Conservation (phyloP, 164 flowering plant species). For the Houttuynia cordata region DNA sequence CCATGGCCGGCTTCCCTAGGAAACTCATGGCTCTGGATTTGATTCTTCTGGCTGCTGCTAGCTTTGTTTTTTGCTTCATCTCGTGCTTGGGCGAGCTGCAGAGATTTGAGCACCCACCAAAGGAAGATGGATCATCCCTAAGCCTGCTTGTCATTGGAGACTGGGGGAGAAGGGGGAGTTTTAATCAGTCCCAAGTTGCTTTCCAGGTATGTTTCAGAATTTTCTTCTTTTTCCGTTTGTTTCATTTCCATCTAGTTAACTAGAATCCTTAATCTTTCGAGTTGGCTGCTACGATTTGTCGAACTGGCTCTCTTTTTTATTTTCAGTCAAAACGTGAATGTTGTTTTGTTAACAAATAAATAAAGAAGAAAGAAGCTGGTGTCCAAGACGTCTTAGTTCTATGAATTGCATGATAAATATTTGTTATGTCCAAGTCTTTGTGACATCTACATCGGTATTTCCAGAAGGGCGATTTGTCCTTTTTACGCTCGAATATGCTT, state of each 20-base stretch:
- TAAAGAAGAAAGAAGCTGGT: too few relatives aligned
- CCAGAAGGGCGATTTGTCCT: too few relatives aligned
- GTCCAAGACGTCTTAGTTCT: too few relatives aligned
- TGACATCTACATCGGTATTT: neutral
- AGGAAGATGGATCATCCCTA: slow-evolving; percentile 25
- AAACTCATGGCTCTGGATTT: slow-evolving; percentile 1
- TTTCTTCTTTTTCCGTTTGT: neutral
- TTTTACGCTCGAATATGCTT: neutral
- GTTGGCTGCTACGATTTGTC: too few relatives aligned
- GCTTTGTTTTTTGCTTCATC: neutral
- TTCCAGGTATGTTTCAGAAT: slow-evolving; percentile 18
- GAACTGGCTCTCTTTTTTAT: too few relatives aligned
- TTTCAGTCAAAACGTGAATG: too few relatives aligned
- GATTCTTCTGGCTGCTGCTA: neutral
- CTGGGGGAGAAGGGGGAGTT: slow-evolving; percentile 37
- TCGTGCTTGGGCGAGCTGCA: slow-evolving; percentile 2
- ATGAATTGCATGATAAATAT: too few relatives aligned
- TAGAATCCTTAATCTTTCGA: too few relatives aligned
- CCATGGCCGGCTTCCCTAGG: slow-evolving; percentile 2
- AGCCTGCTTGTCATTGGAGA: slow-evolving; percentile 40
- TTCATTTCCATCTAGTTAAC: too few relatives aligned
- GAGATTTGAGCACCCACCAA: slow-evolving; percentile 13
- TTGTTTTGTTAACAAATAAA: too few relatives aligned
- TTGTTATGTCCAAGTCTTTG: neutral
- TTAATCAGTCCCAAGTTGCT: slow-evolving; percentile 35